Base-by-base conservation (phyloP, 768 basidiomycete genomes). In the Candolleomyces eurysporus region DNA sequence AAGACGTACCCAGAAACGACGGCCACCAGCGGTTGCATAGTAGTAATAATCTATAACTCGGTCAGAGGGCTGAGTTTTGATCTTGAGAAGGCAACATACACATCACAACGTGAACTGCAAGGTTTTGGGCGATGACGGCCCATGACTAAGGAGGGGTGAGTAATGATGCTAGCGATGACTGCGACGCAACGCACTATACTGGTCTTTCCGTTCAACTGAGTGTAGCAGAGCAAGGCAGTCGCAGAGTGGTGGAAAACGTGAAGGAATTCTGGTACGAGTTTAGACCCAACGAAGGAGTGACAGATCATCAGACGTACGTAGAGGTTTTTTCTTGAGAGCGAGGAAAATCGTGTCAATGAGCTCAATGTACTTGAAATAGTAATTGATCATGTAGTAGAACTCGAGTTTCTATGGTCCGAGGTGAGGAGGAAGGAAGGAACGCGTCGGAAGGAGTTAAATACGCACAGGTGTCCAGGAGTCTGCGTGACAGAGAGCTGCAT, bases 211-310 rank as follows among this genome's bases (percentile, higher is more conserved):
- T 97, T 90, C 66, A 99, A 82, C 78, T 99, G 96, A 58, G 89
- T 88, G 73, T 88, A 98, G 78, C 97, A 98, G 61, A 99, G 80
- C 63, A 98, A 76, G 62, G 96, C 96, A 61, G 97, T 98, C 17
- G 96, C 97, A 61, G 97, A 94, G 80, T 99, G 97, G 75, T 98
- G 97, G 82, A 97, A 98, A 64, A 99, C 96, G 75, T 98, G 97
- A 63, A 99, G 79, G 79, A 99, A 98, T 67, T 93, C 95, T 96
- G 67, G 46, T 48, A 56, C 55, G 17, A 63, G 9, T 32, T 60
- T 59, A 68, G 58, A 32, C 64, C 49, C 32, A 55, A 19, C 39
- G 45, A 31, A 49, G 36, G 21, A 32, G 36, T 48, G 56, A 40
- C 60, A 13, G 43, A 53, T 42, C 40, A 46, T 58, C 45, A 48